Conservation (phyloP, 179 eudicot species). For the Kewa caespitosa region DNA sequence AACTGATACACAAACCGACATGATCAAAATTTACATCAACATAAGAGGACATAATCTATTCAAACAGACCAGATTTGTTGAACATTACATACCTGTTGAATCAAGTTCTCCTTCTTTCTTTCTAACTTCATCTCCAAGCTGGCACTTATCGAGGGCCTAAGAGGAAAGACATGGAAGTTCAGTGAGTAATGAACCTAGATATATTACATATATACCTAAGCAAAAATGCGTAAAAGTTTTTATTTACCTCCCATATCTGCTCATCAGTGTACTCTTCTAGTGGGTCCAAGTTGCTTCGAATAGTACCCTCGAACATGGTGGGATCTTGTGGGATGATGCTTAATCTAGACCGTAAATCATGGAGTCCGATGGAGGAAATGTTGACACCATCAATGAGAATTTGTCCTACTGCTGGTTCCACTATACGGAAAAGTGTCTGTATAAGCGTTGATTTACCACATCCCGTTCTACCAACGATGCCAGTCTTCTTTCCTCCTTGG, state of each 20-base stretch:
- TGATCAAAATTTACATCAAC: neutral
- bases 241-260: constrained; percentile 66
- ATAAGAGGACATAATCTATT: neutral
- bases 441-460: constrained; percentile 80
- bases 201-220: no score
- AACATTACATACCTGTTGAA: constrained; percentile 43
- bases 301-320: constrained; percentile 77
- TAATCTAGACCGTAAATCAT: constrained; percentile 61
- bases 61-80: neutral
- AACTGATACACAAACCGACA: constrained; percentile 33
- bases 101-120: constrained; percentile 65
- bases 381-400: constrained; percentile 53
- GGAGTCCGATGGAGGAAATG: constrained; percentile 59
- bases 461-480: constrained; percentile 83
- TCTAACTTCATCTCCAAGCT: constrained; percentile 66
- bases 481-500: constrained; percentile 63
- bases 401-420: constrained; percentile 59
- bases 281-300: constrained; percentile 69
- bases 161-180: neutral
- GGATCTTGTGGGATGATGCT: constrained; percentile 84
- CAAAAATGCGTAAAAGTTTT: neutral
- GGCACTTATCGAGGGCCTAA: constrained; percentile 74
- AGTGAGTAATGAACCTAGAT: neutral
- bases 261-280: constrained; percentile 70
- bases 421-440: constrained; percentile 65